A percentile compares a stretch with the other conserved stretches of the same genome.
Evolutionary conservation across 257 asterid species (phyloP).

Genomic region (Penstemon newberryi): DNA sequence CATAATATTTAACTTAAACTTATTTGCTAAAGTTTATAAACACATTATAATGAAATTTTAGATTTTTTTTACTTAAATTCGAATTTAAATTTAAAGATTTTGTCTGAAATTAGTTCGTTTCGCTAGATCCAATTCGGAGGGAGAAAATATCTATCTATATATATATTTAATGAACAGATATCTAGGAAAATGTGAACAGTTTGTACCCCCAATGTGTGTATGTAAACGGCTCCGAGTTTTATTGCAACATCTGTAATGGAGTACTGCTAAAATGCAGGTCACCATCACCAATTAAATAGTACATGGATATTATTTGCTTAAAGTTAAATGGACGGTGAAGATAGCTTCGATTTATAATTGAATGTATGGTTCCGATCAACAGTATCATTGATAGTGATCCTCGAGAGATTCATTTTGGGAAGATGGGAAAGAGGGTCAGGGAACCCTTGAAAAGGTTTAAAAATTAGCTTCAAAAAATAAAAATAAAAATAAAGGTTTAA

Average conservation of each 20-base stretch:
- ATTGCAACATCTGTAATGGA: slow-evolving; percentile 7
- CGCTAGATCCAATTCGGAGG: background rate
- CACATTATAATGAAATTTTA: too few relatives aligned
- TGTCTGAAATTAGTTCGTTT: too few relatives aligned
- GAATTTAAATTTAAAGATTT: too few relatives aligned
- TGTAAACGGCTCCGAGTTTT: slow-evolving; percentile 18
- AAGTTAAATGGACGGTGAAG: slow-evolving; percentile 25
- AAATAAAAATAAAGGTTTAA: too few relatives aligned
- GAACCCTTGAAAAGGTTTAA: too few relatives aligned
- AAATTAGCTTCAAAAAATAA: too few relatives aligned
- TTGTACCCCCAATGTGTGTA: background rate
- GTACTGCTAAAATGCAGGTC: slow-evolving; percentile 23
- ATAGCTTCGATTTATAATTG: slow-evolving; percentile 8
- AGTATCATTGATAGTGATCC: background rate
- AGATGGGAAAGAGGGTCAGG: background rate
- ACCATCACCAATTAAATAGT: background rate
- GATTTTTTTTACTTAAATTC: too few relatives aligned
- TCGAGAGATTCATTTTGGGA: background rate
- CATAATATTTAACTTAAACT: too few relatives aligned
- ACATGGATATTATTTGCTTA: background rate
- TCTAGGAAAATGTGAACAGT: background rate
- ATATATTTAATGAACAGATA: background rate
- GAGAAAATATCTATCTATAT: too few relatives aligned
- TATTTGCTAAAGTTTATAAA: too few relatives aligned
- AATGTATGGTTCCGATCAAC: slow-evolving; percentile 29